Evolutionary conservation across 1,284 basidiomycete species (phyloP), one percentile per base, ranked within the genome.

Genomic region (Fomitiporia mediterranea): DNA sequence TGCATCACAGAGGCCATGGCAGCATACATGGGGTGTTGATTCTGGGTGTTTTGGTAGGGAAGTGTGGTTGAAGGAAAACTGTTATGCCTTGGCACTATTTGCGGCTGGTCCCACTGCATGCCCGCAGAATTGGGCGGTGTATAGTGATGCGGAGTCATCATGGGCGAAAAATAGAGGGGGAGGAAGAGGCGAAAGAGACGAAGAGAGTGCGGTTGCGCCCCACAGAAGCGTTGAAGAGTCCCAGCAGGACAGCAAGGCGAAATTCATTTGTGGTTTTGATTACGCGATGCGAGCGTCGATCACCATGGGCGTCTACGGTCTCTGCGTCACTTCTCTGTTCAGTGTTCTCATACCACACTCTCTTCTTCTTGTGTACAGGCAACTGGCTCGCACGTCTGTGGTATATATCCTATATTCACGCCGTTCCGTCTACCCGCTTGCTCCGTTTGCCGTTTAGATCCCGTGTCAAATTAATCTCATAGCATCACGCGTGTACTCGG

Each of bases 1-100:
- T 60, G 58, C 53, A 51, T 53, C 51, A 53, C 47, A 2, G 56
- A n/a, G n/a, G n/a, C 51, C 53, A 51, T 47, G 48, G 56, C 51
- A 4, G 55, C 48, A 19, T 44, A 28, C 34, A 56, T 52, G 11
- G 43, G 50, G n/a, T 38, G 34, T 15, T 55, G 54, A 23, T 32
- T 35, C n/a, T 30, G 47, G 7, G 47, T 27, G 47, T 32, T 30
- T 19, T 30, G 17, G 19, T 50, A 21, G 7, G 30, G 37, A 21
- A 35, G 3, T 15, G 34, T 30, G 9, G 47, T 28, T 23, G 42
- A 49, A 3, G 28, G 47, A n/a, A n/a, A n/a, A n/a, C n/a, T n/a
- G 15, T 27, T 17, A 8, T 30, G 47, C 2, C 13, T 13, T 13
- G 25, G 42, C 13, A 49, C 15, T 35, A 50, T 50, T 17, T 17